Evolutionary conservation across 805 yeast genomes (phyloP).

Genomic region (Debaryomyces prosopidis): DNA sequence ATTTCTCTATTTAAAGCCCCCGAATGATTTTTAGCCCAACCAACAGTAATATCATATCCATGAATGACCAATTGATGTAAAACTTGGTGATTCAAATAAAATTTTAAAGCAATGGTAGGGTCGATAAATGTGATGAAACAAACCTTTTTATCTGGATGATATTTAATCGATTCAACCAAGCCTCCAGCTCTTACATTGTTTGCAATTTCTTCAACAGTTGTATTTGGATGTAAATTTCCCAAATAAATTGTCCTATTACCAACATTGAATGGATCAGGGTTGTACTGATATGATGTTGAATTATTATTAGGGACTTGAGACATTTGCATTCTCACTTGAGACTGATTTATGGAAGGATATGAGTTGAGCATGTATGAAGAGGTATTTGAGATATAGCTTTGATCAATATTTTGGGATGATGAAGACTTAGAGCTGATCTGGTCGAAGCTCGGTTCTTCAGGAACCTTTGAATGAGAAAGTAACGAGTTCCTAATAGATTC

Average conservation of each 20-base stretch:
- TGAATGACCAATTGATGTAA: slow-evolving; percentile 61
- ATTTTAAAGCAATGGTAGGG: slow-evolving; percentile 63
- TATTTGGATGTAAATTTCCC: slow-evolving; percentile 63
- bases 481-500: slow-evolving; percentile 2
- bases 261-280: slow-evolving; percentile 32
- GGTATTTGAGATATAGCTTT: slow-evolving; percentile 4
- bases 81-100: slow-evolving; percentile 57
- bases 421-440: slow-evolving; percentile 3
- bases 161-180: slow-evolving; percentile 58
- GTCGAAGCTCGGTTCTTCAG: slow-evolving; percentile 1
- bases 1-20: slow-evolving; percentile 61
- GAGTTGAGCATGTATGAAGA: slow-evolving; percentile 1
- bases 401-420: slow-evolving; percentile 8
- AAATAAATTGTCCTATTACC: slow-evolving; percentile 69
- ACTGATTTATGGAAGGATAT: neutral
- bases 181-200: slow-evolving; percentile 77
- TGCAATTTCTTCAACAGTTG: slow-evolving; percentile 72
- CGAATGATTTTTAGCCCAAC: slow-evolving; percentile 69
- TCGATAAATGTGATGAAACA: slow-evolving; percentile 74
- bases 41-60: slow-evolving; percentile 61
- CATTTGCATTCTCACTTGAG: slow-evolving; percentile 3
- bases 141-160: slow-evolving; percentile 51
- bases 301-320: slow-evolving; percentile 2
- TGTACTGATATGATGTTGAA: slow-evolving; percentile 11
- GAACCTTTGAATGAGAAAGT: neutral